A percentile compares a stretch with the other conserved stretches of the same genome.
phyloP scores from a whole-genome alignment of 192 early-diverging fungal species.

The Coemansia sp. region DNA sequence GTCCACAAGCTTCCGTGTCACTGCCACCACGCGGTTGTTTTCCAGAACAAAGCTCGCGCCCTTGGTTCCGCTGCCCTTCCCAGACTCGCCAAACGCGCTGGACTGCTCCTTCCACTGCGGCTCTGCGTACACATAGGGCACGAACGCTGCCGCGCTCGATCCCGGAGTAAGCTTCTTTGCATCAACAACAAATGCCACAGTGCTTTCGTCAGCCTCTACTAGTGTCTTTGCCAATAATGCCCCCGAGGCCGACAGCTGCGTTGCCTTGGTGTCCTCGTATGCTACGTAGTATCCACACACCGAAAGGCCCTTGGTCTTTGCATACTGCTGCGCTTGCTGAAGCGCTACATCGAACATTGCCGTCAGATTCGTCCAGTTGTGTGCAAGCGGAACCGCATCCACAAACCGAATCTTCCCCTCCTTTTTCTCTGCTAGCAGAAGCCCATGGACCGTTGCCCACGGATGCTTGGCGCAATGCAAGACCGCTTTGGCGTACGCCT shows the following conservation, averaged over 20 bases:
- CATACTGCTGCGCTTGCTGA: conserved; percentile 64
- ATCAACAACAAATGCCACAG: conserved; percentile 43
- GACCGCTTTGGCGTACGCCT: conserved; percentile 73
- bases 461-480: conserved; percentile 86
- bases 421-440: conserved; percentile 61
- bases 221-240: conserved; percentile 37
- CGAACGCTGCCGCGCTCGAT: conserved; percentile 18
- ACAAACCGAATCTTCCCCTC: conserved; percentile 44
- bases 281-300: conserved; percentile 50
- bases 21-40: conserved; percentile 43
- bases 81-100: conserved; percentile 20
- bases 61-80: conserved; percentile 13
- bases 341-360: conserved; percentile 85
- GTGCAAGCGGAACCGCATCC: conserved; percentile 82
- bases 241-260: conserved; percentile 41
- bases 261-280: conserved; percentile 36
- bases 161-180: conserved; percentile 38
- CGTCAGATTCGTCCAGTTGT: conserved; percentile 75
- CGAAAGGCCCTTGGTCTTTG: conserved; percentile 30
- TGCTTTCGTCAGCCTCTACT: conserved; percentile 16
- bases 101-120: conserved; percentile 50
- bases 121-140: conserved; percentile 28
- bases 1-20: conserved; percentile 38
- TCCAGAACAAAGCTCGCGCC: conserved; percentile 35
- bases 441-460: conserved; percentile 70